These are phyloP conservation scores for Botrytis paeoniae DNA, from an alignment of 2,329 filamentous ascomycete species.

Conservation along the genomic window DNA sequence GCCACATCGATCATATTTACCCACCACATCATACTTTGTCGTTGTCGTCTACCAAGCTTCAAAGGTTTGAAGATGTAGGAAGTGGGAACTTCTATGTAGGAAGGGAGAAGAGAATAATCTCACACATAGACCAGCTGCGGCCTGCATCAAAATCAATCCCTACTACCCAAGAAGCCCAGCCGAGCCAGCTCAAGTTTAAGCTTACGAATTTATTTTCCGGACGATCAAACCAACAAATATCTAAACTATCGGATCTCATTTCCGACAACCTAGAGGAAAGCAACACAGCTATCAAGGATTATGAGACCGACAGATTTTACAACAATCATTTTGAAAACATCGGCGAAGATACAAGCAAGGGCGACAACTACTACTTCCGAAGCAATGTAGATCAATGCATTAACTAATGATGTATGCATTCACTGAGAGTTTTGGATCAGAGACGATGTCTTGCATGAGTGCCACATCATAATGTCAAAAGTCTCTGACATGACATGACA, in stretches of 20 bases:
- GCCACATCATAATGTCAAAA: neutral
- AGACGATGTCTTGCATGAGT: neutral
- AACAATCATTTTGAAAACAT: neutral
- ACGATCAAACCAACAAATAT: slow-evolving; percentile 14
- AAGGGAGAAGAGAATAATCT: neutral
- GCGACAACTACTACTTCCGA: neutral
- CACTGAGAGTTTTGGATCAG: neutral
- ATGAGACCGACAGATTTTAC: neutral
- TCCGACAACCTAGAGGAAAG: neutral
- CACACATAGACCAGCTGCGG: neutral
- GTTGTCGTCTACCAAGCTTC: neutral
- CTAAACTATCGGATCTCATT: slow-evolving; percentile 2
- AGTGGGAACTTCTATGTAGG: neutral
- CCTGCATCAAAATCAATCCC: neutral
- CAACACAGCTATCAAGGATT: slow-evolving; percentile 3
- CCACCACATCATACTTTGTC: too few species aligned
- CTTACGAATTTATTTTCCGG: slow-evolving; percentile 9
- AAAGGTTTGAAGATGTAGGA: neutral
- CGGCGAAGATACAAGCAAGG: slow-evolving; percentile 8
- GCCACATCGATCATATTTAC: neutral
- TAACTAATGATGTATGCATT: neutral
- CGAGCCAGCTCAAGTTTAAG: neutral
- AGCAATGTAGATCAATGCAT: slow-evolving; percentile 8
- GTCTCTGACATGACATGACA: neutral
- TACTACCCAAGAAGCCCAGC: neutral